Conservation (phyloP, 306 rosid genomes). For the Lotus japonicus region DNA sequence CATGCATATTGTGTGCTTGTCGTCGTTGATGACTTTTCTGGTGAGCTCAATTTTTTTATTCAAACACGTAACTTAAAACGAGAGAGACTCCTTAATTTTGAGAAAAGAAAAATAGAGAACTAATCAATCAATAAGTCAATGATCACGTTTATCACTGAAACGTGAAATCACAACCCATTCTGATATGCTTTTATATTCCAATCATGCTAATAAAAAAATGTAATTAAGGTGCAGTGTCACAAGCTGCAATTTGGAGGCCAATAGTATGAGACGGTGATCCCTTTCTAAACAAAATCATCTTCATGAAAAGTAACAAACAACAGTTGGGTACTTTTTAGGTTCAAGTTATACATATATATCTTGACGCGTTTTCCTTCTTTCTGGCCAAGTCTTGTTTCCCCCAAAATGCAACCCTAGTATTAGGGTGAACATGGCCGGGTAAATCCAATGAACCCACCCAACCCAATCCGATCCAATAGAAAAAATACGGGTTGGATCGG, state of each 20-base stretch:
- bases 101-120: background rate
- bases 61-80: conserved; percentile 15
- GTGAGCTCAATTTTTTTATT: background rate
- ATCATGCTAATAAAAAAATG: background rate
- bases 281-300: background rate
- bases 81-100: background rate
- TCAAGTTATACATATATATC: background rate
- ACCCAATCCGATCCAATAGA: too few relatives aligned
- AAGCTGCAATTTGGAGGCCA: background rate
- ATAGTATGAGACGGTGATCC: conserved; percentile 21
- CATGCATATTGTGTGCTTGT: conserved; percentile 5
- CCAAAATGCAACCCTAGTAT: background rate
- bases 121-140: conserved; percentile 11
- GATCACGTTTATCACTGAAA: background rate
- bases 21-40: conserved; percentile 15
- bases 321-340: conserved; percentile 5
- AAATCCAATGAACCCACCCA: too few relatives aligned
- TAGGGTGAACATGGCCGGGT: too few relatives aligned
- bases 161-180: conserved; percentile 5
- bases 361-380: conserved; percentile 32
- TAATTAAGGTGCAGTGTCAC: background rate
- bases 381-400: background rate
- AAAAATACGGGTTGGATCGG: too few relatives aligned
- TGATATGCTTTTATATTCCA: background rate
- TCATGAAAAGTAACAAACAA: background rate